Percentiles rank a stretch among this genome's conserved stretches.
Conservation (phyloP, 2,329 filamentous ascomycete species). For the Verticillium isaacii region DNA sequence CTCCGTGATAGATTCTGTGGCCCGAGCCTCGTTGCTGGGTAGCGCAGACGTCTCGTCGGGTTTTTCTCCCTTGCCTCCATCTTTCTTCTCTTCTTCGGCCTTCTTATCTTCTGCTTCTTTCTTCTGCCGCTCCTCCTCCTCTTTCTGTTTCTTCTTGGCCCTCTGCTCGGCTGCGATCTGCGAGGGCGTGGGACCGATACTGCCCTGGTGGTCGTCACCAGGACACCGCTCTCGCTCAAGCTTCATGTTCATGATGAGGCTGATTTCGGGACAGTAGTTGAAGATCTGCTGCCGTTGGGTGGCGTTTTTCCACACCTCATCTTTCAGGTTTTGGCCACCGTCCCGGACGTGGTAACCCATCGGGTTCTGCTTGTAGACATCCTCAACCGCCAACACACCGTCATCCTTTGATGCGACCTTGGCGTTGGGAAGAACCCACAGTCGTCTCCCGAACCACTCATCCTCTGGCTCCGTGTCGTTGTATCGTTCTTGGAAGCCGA, state of each 20-base stretch:
- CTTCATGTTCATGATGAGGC: constrained; percentile 53
- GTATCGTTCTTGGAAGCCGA: constrained; percentile 43
- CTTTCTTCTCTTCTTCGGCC: constrained; percentile 8
- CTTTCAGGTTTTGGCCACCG: constrained; percentile 33
- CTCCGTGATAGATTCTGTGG: neutral
- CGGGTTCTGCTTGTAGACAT: constrained; percentile 41
- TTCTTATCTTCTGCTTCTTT: constrained; percentile 1
- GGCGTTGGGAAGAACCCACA: constrained; percentile 41
- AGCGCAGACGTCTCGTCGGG: neutral
- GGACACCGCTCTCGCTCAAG: constrained; percentile 42
- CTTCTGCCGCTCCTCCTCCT: constrained; percentile 7
- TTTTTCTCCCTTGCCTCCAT: neutral
- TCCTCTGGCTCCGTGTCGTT: constrained; percentile 49
- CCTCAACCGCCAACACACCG: constrained; percentile 43
- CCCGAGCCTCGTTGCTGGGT: neutral
- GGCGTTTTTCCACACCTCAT: constrained; percentile 41
- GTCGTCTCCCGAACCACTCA: constrained; percentile 47
- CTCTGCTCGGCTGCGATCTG: constrained; percentile 3
- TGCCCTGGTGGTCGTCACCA: constrained; percentile 25
- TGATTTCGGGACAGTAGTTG: constrained; percentile 52
- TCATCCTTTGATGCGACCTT: constrained; percentile 37
- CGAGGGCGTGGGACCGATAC: constrained; percentile 10
- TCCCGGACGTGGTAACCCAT: constrained; percentile 51
- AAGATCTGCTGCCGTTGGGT: constrained; percentile 41
- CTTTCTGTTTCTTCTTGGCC: constrained; percentile 1